Conservation (phyloP, 1,139 yeast species). For the Zygotorulaspora mrakii region DNA sequence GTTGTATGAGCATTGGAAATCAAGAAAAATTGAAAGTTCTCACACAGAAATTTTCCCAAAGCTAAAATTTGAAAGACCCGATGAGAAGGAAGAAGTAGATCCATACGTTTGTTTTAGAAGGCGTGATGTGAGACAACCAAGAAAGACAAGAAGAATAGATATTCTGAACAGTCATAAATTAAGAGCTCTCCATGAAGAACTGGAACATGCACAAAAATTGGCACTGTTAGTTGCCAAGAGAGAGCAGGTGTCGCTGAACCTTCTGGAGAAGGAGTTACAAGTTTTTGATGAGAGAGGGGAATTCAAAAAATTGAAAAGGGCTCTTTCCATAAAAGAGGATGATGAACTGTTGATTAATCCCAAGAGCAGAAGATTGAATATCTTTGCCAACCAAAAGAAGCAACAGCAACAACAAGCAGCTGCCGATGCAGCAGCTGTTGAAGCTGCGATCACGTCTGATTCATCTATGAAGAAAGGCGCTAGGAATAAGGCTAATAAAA, state of each 20-base stretch:
- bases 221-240: slow-evolving; percentile 70
- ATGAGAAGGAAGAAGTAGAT: slow-evolving; percentile 87
- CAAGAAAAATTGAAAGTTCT: slow-evolving; percentile 61
- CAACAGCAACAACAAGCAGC: slow-evolving; percentile 23
- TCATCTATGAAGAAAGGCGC: slow-evolving; percentile 18
- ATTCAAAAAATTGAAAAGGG: slow-evolving; percentile 70
- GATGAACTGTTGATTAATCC: slow-evolving; percentile 81
- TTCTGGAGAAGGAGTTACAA: slow-evolving; percentile 22
- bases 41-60: slow-evolving; percentile 74
- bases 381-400: slow-evolving; percentile 34
- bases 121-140: slow-evolving; percentile 91
- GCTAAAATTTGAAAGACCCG: slow-evolving; percentile 80
- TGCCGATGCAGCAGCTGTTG: slow-evolving; percentile 16
- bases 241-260: slow-evolving; percentile 42
- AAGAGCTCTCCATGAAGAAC: slow-evolving; percentile 67
- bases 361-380: slow-evolving; percentile 56
- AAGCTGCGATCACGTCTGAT: slow-evolving; percentile 16
- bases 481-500: slow-evolving; percentile 23
- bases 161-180: slow-evolving; percentile 83
- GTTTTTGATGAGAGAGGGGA: slow-evolving; percentile 51
- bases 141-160: slow-evolving; percentile 95
- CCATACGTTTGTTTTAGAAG: slow-evolving; percentile 95
- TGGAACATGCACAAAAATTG: slow-evolving; percentile 71
- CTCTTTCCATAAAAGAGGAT: slow-evolving; percentile 72
- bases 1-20: slow-evolving; percentile 80